Evolutionary conservation across 805 yeast genomes (phyloP), one percentile per base, ranked within the genome.

Genomic region (Wickerhamiella bombiphila): DNA sequence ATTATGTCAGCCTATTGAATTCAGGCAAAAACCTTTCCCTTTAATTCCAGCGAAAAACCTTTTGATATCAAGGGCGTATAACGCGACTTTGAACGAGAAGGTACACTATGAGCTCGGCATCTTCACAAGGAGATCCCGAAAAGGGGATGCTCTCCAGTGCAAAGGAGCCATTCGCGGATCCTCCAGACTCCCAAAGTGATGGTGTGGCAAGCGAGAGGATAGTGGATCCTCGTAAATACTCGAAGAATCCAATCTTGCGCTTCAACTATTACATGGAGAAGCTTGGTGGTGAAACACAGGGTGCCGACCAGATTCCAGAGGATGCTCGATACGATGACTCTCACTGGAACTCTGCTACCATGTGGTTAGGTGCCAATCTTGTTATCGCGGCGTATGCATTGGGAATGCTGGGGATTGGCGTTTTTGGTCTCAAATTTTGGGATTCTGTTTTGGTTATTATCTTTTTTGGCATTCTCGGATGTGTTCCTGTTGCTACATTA

Each of bases 291-390:
- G 83, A 76, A 55, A 65, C 70, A 17, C 71, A 79, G 53, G 94
- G 94, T 58, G 74, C 86, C 45, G 94, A 82, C 51, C 66, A 78
- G 30, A 70, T 86, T 40, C 73, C 80, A 6, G 93, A 79, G 43
- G 80, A 76, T 32, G 88, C 81, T 57, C 76, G 81, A 55, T 67
- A 69, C 33, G 82, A 76, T 44, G 68, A 67, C 32, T 74, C 80
- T 26, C 54, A 78, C 42, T 63, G 71, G 61, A 71, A 70, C 46
- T 80, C 91, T 22, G 82, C 83, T 32, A 66, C 86, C 35, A 80
- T 85, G 88, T 85, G 94, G 94, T 68, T 79, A 50, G 78, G 93
- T 5, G 93, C 93, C 26, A 83, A 85, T 60, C 65, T 81, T 69
- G 94, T 81, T 40, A 71, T 85, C 52, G 83, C 94, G 16, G 72